Conservation (phyloP, 352 stramenopile species). For the Phytophthora meadii region DNA sequence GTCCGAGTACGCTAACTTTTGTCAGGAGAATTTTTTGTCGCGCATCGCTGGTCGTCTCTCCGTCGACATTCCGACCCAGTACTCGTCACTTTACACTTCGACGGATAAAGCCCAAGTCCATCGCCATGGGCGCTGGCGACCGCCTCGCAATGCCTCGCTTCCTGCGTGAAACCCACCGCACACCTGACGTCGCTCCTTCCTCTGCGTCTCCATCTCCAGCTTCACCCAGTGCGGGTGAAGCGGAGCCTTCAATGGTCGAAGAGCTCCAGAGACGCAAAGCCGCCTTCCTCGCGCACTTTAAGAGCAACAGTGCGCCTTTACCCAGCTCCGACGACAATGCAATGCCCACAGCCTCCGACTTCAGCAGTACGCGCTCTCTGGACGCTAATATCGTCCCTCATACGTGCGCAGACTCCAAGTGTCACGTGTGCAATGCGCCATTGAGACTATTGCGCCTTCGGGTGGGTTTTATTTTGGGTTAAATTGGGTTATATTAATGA, state of each 20-base stretch:
- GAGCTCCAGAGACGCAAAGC: constrained; percentile 56
- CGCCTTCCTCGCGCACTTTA: constrained; percentile 60
- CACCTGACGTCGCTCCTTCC: constrained; percentile 18
- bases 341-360: constrained; percentile 16
- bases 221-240: constrained; percentile 26
- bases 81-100: constrained; percentile 25
- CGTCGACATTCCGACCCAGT: constrained; percentile 11
- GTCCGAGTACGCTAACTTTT: no score
- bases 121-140: constrained; percentile 32
- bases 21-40: no score
- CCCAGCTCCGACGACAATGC: constrained; percentile 18
- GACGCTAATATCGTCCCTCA: constrained; percentile 16
- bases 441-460: constrained; percentile 59
- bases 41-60: not conserved
- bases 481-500: constrained; percentile 10
- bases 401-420: constrained; percentile 52
- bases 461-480: constrained; percentile 43
- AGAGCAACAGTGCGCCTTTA: constrained; percentile 24
- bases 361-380: constrained; percentile 26
- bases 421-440: constrained; percentile 68
- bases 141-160: constrained; percentile 42
- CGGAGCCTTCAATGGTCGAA: constrained; percentile 41
- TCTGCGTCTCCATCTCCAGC: constrained; percentile 16
- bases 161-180: constrained; percentile 27
- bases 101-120: constrained; percentile 3